These are phyloP conservation scores for Passiflora organensis DNA, from an alignment of 345 rosid species.

Conservation along the genomic window DNA sequence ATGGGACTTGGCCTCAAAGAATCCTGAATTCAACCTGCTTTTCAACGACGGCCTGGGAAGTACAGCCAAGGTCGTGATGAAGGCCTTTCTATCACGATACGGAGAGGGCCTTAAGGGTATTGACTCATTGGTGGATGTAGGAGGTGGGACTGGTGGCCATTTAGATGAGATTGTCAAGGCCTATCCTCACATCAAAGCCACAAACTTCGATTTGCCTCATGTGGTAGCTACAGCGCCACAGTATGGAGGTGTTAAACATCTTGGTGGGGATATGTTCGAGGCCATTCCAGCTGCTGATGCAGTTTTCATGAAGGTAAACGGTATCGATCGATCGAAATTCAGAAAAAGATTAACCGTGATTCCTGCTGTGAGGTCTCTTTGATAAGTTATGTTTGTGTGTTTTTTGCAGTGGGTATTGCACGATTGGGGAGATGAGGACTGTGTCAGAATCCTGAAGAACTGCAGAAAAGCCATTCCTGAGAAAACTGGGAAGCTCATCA, in stretches of 20 bases:
- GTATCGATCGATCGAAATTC: not conserved
- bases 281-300: conserved; percentile 31
- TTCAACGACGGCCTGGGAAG: conserved; percentile 29
- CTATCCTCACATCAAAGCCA: conserved; percentile 27
- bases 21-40: conserved; percentile 19
- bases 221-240: conserved; percentile 29
- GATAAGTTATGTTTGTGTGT: not conserved
- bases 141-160: conserved; percentile 30
- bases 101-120: conserved; percentile 19
- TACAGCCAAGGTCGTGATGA: conserved; percentile 15
- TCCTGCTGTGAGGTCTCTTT: not conserved
- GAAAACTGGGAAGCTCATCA: conserved; percentile 22
- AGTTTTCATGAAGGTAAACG: conserved; percentile 25
- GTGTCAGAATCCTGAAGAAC: conserved; percentile 25
- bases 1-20: conserved; percentile 20
- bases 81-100: conserved; percentile 15
- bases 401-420: conserved; percentile 24
- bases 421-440: conserved; percentile 27
- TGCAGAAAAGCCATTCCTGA: conserved; percentile 22
- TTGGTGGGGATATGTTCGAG: conserved; percentile 37
- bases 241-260: conserved; percentile 19
- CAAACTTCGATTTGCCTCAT: conserved; percentile 41
- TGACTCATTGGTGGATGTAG: conserved; percentile 29
- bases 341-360: not conserved
- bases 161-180: conserved; percentile 23